Percentiles rank a stretch among this genome's conserved stretches.
These are phyloP conservation scores for Microthlaspi erraticum DNA, from an alignment of 345 rosid genomes.

Conservation along the genomic window DNA sequence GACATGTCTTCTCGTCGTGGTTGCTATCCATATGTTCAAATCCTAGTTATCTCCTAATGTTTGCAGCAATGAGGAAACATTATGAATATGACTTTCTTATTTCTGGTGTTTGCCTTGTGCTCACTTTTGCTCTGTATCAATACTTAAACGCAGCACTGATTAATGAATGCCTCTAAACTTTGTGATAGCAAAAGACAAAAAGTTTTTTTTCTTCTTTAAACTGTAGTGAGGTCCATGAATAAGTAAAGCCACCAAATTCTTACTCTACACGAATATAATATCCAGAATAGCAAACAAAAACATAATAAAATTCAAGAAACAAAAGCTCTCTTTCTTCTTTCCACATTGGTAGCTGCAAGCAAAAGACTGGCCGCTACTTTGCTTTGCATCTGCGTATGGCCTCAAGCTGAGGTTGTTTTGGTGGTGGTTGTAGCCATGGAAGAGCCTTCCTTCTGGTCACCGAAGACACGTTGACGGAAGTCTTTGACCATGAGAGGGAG, in stretches of 20 bases:
- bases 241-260: conserved; percentile 31
- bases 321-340: conserved; percentile 4
- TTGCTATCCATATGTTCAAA: neutral
- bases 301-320: conserved; percentile 27
- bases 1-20: neutral
- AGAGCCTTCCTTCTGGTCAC: conserved; percentile 52
- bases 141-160: conserved; percentile 16
- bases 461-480: conserved; percentile 76
- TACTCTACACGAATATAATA: conserved; percentile 37
- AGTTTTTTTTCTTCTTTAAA: neutral
- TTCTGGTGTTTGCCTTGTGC: neutral
- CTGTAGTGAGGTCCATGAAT: conserved; percentile 40
- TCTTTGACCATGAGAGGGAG: conserved; percentile 82
- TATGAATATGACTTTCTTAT: conserved; percentile 9
- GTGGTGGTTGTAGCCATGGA: conserved; percentile 38
- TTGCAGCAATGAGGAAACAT: neutral
- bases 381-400: conserved; percentile 11
- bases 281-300: conserved; percentile 25
- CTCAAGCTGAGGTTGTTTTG: conserved; percentile 44
- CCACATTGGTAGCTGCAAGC: conserved; percentile 23
- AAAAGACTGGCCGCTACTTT: conserved; percentile 10
- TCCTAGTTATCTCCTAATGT: conserved; percentile 15
- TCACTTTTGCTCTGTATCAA: neutral
- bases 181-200: conserved; percentile 23
- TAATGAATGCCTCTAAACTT: conserved; percentile 5